phyloP scores from a whole-genome alignment of 805 yeast species.

The Starmerella roubikii region DNA sequence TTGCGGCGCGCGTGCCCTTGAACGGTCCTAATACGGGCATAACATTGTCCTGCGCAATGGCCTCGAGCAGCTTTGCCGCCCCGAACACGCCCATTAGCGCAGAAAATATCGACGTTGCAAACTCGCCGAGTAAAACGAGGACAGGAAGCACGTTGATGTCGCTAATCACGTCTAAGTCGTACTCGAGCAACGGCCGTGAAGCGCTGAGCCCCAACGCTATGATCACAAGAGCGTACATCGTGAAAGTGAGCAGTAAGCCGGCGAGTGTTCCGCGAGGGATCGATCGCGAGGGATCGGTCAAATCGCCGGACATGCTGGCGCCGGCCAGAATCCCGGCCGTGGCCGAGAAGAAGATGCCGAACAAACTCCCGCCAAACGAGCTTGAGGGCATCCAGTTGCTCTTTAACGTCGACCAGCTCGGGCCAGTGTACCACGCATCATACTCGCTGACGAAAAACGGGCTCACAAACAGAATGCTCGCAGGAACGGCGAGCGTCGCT shows the following conservation, averaged over 20 bases:
- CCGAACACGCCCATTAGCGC: slow-evolving; percentile 93
- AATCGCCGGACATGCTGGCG: slow-evolving; percentile 95
- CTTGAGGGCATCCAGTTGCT: slow-evolving; percentile 51
- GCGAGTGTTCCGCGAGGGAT: slow-evolving; percentile 89
- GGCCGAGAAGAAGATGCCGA: slow-evolving; percentile 95
- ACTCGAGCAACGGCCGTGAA: slow-evolving; percentile 63
- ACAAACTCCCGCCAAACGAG: slow-evolving; percentile 37
- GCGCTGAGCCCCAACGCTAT: slow-evolving; percentile 64
- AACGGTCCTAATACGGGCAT: slow-evolving; percentile 65
- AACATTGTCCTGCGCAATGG: slow-evolving; percentile 77
- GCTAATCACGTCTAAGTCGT: slow-evolving; percentile 76
- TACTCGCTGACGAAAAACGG: slow-evolving; percentile 35
- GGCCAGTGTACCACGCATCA: slow-evolving; percentile 48
- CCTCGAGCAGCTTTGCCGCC: slow-evolving; percentile 81
- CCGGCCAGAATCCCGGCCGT: slow-evolving; percentile 98
- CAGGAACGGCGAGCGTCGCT: slow-evolving; percentile 70
- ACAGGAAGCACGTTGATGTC: slow-evolving; percentile 57
- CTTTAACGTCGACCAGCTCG: slow-evolving; percentile 49
- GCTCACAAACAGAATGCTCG: slow-evolving; percentile 51
- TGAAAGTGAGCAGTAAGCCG: slow-evolving; percentile 68
- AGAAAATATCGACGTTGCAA: slow-evolving; percentile 80
- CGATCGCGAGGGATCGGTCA: slow-evolving; percentile 69
- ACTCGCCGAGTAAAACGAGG: slow-evolving; percentile 73
- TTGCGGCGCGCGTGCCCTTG: slow-evolving; percentile 49
- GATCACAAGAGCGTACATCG: slow-evolving; percentile 67